Percentiles rank a stretch among this genome's conserved stretches.
Evolutionary conservation across 202 grass and related monocot genomes (phyloP).

Genomic region (Alloteropsis angusta): DNA sequence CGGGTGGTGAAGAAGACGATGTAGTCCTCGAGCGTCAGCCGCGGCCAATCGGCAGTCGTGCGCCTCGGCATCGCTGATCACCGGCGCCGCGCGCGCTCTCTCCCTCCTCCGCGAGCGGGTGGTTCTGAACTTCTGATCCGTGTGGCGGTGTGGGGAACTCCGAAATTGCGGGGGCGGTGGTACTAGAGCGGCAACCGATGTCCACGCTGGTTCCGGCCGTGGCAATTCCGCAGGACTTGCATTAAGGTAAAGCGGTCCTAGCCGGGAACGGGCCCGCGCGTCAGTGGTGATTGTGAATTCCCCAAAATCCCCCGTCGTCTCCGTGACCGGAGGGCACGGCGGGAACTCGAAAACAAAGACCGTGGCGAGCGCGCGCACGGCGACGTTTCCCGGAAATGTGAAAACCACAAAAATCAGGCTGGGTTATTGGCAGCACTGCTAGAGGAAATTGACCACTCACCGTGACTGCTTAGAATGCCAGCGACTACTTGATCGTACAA

Average conservation of each 20-base stretch:
- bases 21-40: conserved; percentile 51
- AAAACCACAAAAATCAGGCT: background rate
- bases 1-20: conserved; percentile 51
- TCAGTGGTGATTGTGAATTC: background rate
- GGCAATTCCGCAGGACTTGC: background rate
- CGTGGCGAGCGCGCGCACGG: background rate
- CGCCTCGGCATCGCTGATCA: conserved; percentile 10
- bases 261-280: background rate
- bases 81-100: background rate
- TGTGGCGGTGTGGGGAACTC: background rate
- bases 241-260: background rate
- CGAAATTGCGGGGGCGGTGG: background rate
- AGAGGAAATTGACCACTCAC: too few species aligned
- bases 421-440: too few species aligned
- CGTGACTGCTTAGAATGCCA: background rate
- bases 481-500: background rate
- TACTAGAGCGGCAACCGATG: background rate
- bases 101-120: too few species aligned
- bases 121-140: too few species aligned
- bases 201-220: too few species aligned
- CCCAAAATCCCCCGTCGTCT: background rate
- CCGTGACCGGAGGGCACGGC: background rate
- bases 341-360: background rate
- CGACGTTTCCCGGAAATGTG: background rate
- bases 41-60: background rate